These are phyloP conservation scores for Podospora anserina DNA, from an alignment of 495 filamentous ascomycete species.

Conservation along the genomic window DNA sequence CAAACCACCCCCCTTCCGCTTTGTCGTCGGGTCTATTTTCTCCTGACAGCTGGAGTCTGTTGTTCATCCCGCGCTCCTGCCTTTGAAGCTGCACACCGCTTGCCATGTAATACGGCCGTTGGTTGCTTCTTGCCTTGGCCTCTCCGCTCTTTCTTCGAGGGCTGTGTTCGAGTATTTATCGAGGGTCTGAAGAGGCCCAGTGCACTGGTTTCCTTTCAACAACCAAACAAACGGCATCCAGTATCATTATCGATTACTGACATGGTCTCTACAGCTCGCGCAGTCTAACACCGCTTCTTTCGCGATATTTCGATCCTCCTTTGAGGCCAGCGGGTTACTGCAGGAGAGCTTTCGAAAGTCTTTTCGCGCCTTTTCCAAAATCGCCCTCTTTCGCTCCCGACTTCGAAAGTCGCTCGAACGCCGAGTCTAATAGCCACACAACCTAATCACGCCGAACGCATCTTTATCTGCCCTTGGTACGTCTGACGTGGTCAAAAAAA, in stretches of 20 bases:
- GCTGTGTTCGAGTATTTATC: background rate
- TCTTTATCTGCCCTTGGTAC: slow-evolving; percentile 17
- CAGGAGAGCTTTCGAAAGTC: slow-evolving; percentile 62
- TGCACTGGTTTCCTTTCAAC: background rate
- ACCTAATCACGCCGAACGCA: slow-evolving; percentile 1
- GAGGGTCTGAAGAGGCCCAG: background rate
- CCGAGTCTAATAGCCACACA: slow-evolving; percentile 25
- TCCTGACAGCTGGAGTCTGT: background rate
- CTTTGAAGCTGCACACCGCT: background rate
- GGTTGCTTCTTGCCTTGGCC: background rate
- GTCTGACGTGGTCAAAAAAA: slow-evolving; percentile 3
- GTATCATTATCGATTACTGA: background rate
- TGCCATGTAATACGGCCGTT: background rate
- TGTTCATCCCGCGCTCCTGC: background rate
- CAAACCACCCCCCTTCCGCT: background rate
- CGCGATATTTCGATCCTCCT: slow-evolving; percentile 56
- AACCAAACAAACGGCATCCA: background rate
- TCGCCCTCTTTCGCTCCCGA: slow-evolving; percentile 41
- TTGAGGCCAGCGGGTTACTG: slow-evolving; percentile 92
- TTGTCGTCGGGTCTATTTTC: background rate
- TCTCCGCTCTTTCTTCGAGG: background rate
- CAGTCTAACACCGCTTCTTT: slow-evolving; percentile 28
- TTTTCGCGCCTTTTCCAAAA: slow-evolving; percentile 35
- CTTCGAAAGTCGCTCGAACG: slow-evolving; percentile 35
- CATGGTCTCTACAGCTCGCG: slow-evolving; percentile 23